Conservation (phyloP, 345 rosid species). For the Syzygium aqueum region DNA sequence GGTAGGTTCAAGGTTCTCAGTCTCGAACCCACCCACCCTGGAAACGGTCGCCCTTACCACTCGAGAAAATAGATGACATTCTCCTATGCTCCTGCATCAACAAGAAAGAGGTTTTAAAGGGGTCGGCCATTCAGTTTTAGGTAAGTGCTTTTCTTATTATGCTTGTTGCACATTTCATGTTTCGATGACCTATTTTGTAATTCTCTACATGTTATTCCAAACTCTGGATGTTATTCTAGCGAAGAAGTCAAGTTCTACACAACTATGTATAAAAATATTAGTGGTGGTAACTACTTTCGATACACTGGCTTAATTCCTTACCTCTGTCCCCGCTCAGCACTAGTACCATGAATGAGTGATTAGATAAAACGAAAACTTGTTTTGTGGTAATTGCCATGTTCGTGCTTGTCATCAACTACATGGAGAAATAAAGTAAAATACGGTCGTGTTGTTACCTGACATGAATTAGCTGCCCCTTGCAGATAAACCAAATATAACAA, state of each 20-base stretch:
- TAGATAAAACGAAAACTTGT: not conserved
- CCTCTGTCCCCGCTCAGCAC: not conserved
- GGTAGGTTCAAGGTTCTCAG: not conserved
- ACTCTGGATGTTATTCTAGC: not conserved
- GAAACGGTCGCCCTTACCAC: not conserved
- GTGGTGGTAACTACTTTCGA: not conserved
- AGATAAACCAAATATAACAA: constrained; percentile 53
- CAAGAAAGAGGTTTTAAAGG: not conserved
- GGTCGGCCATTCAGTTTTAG: not conserved
- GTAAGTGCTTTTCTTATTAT: not conserved
- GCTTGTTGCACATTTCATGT: not conserved
- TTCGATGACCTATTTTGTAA: not conserved
- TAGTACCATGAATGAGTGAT: not conserved
- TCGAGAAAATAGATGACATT: not conserved
- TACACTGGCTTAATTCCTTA: not conserved
- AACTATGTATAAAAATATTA: not conserved
- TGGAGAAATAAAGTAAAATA: not conserved
- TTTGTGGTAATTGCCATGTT: not conserved
- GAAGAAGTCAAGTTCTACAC: not conserved
- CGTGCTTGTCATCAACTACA: not conserved
- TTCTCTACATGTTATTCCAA: not conserved
- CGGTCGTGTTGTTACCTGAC: constrained; percentile 8
- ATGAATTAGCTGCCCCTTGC: constrained; percentile 36
- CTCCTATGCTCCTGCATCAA: not conserved
- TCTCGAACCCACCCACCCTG: not conserved